These are phyloP conservation scores for Floccularia luteovirens DNA, from an alignment of 768 basidiomycete species.

Conservation along the genomic window DNA sequence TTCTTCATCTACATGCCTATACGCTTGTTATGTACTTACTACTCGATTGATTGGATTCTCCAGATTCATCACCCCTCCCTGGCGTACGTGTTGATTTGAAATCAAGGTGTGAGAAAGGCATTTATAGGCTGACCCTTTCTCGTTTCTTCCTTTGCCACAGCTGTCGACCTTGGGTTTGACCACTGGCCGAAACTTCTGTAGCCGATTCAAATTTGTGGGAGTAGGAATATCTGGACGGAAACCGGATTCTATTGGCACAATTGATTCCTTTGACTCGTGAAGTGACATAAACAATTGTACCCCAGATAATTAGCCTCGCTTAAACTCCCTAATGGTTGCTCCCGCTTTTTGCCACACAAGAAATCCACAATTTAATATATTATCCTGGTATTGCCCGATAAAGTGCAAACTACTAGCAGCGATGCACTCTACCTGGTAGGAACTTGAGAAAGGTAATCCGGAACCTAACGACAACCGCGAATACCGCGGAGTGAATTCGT, in stretches of 20 bases:
- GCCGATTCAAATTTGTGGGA: constrained; percentile 2
- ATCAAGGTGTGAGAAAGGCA: constrained; percentile 1
- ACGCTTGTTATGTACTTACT: constrained; percentile 4
- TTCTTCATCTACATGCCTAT: constrained; percentile 9
- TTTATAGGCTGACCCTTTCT: constrained; percentile 4
- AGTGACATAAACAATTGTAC: background rate
- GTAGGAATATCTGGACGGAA: no score
- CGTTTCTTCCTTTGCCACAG: constrained; percentile 21
- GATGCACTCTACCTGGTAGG: no score
- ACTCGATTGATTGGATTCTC: constrained; percentile 5
- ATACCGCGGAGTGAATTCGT: background rate
- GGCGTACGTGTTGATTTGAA: constrained; percentile 42
- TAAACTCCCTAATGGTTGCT: no score
- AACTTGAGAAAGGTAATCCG: no score
- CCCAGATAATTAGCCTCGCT: background rate
- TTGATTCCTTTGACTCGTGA: background rate
- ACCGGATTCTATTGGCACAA: background rate
- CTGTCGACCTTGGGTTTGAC: constrained; percentile 65
- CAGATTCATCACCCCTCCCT: constrained; percentile 57
- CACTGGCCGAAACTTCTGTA: constrained; percentile 37
- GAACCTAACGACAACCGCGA: no score
- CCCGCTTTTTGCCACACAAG: no score
- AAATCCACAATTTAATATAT: no score
- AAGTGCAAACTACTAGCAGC: no score
- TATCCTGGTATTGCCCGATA: no score